Conservation (phyloP, 192 early-diverging fungal species). For the Coemansia sp. region DNA sequence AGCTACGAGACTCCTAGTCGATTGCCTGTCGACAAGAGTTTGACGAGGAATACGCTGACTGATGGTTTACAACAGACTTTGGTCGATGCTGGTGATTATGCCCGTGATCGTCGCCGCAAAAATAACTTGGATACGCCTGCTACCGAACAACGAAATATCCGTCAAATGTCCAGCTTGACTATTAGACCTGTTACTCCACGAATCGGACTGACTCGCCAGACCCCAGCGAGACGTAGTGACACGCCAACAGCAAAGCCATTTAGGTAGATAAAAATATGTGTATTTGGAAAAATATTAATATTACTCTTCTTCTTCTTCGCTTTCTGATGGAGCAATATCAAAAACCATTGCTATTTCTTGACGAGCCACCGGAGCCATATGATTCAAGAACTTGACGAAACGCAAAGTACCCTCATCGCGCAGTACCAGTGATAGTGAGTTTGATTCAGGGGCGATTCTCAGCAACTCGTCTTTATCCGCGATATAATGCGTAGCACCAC, state of each 20-base stretch:
- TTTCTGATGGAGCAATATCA: slow-evolving; percentile 14
- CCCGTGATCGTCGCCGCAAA: slow-evolving; percentile 22
- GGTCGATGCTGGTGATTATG: slow-evolving; percentile 25
- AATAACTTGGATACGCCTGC: neutral
- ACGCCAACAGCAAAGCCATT: no score
- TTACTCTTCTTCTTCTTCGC: slow-evolving; percentile 7
- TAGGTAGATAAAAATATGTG: no score
- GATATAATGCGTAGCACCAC: slow-evolving; percentile 64
- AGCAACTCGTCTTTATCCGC: slow-evolving; percentile 60
- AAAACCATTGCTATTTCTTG: slow-evolving; percentile 55
- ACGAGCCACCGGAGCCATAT: slow-evolving; percentile 37
- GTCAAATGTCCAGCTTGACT: no score
- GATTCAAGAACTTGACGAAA: slow-evolving; percentile 65
- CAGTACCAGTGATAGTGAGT: slow-evolving; percentile 62
- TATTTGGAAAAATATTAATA: no score
- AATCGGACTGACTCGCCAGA: slow-evolving; percentile 11
- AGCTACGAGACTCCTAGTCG: slow-evolving; percentile 1
- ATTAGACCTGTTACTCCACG: slow-evolving; percentile 26
- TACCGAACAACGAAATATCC: no score
- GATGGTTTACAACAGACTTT: neutral
- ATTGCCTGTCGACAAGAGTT: neutral
- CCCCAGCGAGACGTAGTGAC: no score
- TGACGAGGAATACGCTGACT: neutral
- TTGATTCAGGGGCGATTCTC: slow-evolving; percentile 57
- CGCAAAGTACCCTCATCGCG: slow-evolving; percentile 60